phyloP scores from a whole-genome alignment of 495 filamentous ascomycete species.

The Lepraria neglecta region DNA sequence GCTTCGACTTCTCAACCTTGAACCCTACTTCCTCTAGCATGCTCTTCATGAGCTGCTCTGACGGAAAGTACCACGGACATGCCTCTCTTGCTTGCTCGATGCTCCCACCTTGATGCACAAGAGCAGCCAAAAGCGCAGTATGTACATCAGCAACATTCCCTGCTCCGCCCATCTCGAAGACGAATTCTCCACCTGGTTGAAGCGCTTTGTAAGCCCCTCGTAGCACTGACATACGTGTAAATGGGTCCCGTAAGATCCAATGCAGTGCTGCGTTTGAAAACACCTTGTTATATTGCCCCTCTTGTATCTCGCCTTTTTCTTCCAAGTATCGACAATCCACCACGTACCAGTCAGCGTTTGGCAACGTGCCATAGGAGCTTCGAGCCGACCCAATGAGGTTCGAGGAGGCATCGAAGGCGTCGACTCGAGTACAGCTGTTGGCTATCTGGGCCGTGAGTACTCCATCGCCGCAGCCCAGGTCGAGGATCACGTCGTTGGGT shows the following conservation, averaged over 20 bases:
- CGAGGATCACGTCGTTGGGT: constrained; percentile 55
- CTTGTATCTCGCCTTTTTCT: constrained; percentile 30
- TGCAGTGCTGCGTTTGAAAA: constrained; percentile 77
- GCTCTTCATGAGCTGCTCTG: constrained; percentile 47
- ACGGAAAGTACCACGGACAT: constrained; percentile 71
- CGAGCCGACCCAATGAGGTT: constrained; percentile 58
- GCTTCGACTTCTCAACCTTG: constrained; percentile 53
- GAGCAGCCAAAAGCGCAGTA: constrained; percentile 47
- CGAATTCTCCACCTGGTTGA: constrained; percentile 52
- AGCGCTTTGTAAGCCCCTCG: constrained; percentile 44
- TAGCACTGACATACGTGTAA: constrained; percentile 39
- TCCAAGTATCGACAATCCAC: constrained; percentile 45
- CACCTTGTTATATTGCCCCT: constrained; percentile 51
- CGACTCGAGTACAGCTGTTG: constrained; percentile 41
- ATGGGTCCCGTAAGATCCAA: constrained; percentile 58
- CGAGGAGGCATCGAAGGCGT: constrained; percentile 59
- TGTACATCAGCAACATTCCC: constrained; percentile 65
- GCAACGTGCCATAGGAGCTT: constrained; percentile 32
- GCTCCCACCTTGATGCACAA: constrained; percentile 49
- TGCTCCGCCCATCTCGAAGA: constrained; percentile 68
- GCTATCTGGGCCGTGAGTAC: constrained; percentile 54
- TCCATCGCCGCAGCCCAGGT: constrained; percentile 73
- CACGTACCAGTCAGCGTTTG: constrained; percentile 35
- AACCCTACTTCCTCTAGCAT: constrained; percentile 54
- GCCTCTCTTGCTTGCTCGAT: constrained; percentile 42